Conservation (phyloP, 2,329 filamentous ascomycete genomes). For the Ampelomyces quisqualis region DNA sequence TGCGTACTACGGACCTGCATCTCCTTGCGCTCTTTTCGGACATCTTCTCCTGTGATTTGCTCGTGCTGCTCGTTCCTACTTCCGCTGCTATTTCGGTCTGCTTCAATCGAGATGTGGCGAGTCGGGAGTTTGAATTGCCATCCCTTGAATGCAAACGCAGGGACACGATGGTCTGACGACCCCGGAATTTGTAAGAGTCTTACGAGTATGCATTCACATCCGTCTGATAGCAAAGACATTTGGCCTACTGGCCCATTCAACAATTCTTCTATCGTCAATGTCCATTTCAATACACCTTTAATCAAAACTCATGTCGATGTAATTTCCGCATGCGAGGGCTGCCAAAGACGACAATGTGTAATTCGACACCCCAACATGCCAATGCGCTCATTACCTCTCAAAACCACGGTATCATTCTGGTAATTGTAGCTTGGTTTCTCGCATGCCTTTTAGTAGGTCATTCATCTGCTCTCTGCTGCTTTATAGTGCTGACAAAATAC, state of each 20-base stretch:
- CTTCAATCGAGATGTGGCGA: slow-evolving; percentile 11
- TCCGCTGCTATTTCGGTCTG: slow-evolving; percentile 17
- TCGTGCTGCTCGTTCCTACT: slow-evolving; percentile 7
- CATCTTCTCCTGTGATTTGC: slow-evolving; percentile 11
- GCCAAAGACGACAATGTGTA: slow-evolving; percentile 12
- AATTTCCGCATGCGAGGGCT: slow-evolving; percentile 18
- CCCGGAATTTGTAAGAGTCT: slow-evolving; percentile 15
- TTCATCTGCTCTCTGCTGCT: neutral
- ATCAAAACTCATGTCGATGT: slow-evolving; percentile 19
- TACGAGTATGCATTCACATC: slow-evolving; percentile 13
- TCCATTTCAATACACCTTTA: slow-evolving; percentile 18
- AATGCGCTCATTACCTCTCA: slow-evolving; percentile 27
- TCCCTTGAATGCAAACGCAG: slow-evolving; percentile 13
- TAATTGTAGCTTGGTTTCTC: slow-evolving; percentile 31
- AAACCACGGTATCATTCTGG: slow-evolving; percentile 27
- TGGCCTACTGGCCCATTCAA: slow-evolving; percentile 14
- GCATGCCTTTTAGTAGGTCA: slow-evolving; percentile 23
- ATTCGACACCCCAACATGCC: slow-evolving; percentile 9
- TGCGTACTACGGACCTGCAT: slow-evolving; percentile 15
- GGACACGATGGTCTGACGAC: slow-evolving; percentile 10
- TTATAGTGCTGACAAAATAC: slow-evolving; percentile 4
- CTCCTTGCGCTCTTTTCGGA: slow-evolving; percentile 4
- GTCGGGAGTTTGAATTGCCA: slow-evolving; percentile 13
- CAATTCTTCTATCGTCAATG: slow-evolving; percentile 3
- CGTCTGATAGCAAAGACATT: slow-evolving; percentile 12